Evolutionary conservation across 768 basidiomycete genomes (phyloP).

Genomic region (Amanita pseudoporphyria): DNA sequence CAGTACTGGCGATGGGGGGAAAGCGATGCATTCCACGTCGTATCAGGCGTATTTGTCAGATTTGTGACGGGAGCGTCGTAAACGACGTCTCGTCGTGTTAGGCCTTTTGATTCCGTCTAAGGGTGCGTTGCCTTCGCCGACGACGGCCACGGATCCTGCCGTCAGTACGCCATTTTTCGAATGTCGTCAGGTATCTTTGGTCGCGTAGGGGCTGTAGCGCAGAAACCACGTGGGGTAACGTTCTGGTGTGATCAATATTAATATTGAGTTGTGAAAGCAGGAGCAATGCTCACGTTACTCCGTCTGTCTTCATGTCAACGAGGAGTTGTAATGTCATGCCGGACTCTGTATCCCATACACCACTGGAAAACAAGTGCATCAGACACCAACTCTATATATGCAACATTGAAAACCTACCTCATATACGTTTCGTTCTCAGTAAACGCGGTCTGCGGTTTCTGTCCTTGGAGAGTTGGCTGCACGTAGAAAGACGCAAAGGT

Average conservation of each 20-base stretch:
- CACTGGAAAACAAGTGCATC: slow-evolving; percentile 20
- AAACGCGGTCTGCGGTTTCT: slow-evolving; percentile 34
- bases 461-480: slow-evolving; percentile 30
- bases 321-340: slow-evolving; percentile 35
- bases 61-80: slow-evolving; percentile 42
- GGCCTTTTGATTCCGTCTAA: slow-evolving; percentile 32
- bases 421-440: slow-evolving; percentile 27
- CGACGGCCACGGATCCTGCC: slow-evolving; percentile 27
- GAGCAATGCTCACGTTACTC: slow-evolving; percentile 24
- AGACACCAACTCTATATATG: background rate
- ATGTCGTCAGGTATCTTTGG: slow-evolving; percentile 36
- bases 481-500: slow-evolving; percentile 41
- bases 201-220: slow-evolving; percentile 36
- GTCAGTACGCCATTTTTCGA: slow-evolving; percentile 29
- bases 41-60: slow-evolving; percentile 19
- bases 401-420: slow-evolving; percentile 24
- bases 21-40: slow-evolving; percentile 30
- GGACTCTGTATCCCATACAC: slow-evolving; percentile 39
- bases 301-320: slow-evolving; percentile 45
- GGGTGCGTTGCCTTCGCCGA: slow-evolving; percentile 45
- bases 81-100: slow-evolving; percentile 39
- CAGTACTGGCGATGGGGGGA: slow-evolving; percentile 43
- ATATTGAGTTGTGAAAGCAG: background rate
- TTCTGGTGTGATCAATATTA: slow-evolving; percentile 14
- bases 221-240: slow-evolving; percentile 32